Base-by-base conservation (phyloP, 441 rosid species). In the Pelargonium fulgidum region DNA sequence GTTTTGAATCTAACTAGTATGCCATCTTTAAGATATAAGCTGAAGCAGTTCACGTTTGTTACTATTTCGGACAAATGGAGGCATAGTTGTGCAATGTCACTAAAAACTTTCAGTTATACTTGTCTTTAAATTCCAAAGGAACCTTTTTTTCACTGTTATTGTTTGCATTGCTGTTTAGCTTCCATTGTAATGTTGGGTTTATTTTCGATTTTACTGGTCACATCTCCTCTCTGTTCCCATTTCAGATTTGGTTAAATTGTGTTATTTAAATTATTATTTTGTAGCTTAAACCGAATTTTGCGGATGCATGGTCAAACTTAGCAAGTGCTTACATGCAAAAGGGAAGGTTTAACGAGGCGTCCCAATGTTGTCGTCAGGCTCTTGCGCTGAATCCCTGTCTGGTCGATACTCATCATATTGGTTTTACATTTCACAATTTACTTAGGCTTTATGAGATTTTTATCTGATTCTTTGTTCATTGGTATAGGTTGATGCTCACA, bases 281-380 rank as follows among this genome's bases (percentile, higher is more conserved):
- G 77, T 89, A 95, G 99, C 90, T 95, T 61, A 91, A 91, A 17
- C 99, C 99, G 52, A 95, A 81, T 72, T 95, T 92, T 76, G 92
- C 97, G 73, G 99, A 95, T 88, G 98, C 96, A 44, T 95, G 99
- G 99, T 92, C 98, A n/a, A 95, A 92, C 81, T 78, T 95, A 77
- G 99, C 95, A 33, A 95, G 96, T 83, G 96, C 98, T 20, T 95
- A 95, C 84, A 90, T 95, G 95, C 83, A 93, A 14, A 95, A 90
- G 75, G 97, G 99, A 78, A 87, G 96, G 77, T 39, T 87, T 65
- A 90, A 36, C 56, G 99, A 95, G 85, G 98, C 97, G 17, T 80
- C 90, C 4, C 97, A 92, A 72, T 95, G 99, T 78, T 95, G 97
- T 78, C 92, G 93, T 62, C 97, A 92, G 78, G 98, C 99, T 3